Conservation (phyloP, 2,329 filamentous ascomycete genomes). For the Clonostachys sp. region DNA sequence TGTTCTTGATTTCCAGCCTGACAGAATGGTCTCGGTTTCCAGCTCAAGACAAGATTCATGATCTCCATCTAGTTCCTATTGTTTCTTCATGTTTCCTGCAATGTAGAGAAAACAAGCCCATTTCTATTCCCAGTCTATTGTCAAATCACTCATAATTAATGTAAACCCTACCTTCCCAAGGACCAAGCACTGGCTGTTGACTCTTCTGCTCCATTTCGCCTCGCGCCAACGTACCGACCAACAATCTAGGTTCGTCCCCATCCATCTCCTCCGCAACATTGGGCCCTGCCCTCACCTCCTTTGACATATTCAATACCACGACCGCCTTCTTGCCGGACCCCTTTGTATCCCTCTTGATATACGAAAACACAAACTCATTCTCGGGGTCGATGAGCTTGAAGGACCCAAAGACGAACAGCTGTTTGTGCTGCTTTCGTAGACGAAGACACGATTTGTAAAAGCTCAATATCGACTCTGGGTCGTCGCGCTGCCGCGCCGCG, state of each 20-base stretch:
- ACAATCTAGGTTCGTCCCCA: constrained; percentile 9
- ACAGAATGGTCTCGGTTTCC: no score
- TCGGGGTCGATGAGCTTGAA: constrained; percentile 49
- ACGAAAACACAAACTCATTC: constrained; percentile 51
- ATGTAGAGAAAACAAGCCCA: no score
- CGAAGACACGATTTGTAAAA: constrained; percentile 54
- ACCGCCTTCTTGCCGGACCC: constrained; percentile 20
- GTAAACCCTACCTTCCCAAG: constrained; percentile 21
- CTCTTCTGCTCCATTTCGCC: background rate
- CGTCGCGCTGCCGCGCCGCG: constrained; percentile 38
- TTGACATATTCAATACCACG: constrained; percentile 42
- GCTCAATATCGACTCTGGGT: constrained; percentile 44
- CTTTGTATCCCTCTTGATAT: constrained; percentile 32
- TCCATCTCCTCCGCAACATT: constrained; percentile 15
- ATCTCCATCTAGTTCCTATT: no score
- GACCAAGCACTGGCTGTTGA: constrained; percentile 5
- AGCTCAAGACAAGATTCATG: no score
- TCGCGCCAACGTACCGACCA: constrained; percentile 15
- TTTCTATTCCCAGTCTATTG: no score
- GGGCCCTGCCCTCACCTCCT: constrained; percentile 15
- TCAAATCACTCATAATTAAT: constrained; percentile 1
- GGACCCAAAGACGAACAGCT: constrained; percentile 57
- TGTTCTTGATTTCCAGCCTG: no score
- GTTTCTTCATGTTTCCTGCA: no score
- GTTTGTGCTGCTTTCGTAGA: constrained; percentile 47